A percentile compares a stretch with the other conserved stretches of the same genome.
Evolutionary conservation across 208 protist species (phyloP).

Genomic region (Herpetomonas samuelpessoai): DNA sequence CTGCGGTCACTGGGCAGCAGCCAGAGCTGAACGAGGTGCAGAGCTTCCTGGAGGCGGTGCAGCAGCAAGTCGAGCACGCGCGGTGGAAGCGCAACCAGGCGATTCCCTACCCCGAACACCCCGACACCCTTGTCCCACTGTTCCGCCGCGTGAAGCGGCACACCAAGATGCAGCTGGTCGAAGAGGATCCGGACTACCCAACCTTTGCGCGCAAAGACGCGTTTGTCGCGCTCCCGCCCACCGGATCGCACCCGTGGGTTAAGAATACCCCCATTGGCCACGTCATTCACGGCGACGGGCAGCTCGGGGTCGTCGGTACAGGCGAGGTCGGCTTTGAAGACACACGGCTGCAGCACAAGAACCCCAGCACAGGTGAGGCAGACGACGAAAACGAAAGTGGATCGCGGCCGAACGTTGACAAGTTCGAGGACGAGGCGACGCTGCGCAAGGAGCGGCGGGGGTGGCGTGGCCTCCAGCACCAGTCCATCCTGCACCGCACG

Average conservation of each 20-base stretch:
- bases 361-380: conserved; percentile 14
- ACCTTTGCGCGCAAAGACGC: conserved; percentile 54
- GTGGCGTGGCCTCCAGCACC: conserved; percentile 75
- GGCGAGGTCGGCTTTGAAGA: conserved; percentile 86
- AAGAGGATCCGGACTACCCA: conserved; percentile 37
- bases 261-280: conserved; percentile 64
- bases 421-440: conserved; percentile 4
- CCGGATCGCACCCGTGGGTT: conserved; percentile 74
- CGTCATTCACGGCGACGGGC: conserved; percentile 84
- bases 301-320: conserved; percentile 63
- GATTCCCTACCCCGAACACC: conserved; percentile 61
- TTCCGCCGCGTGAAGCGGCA: conserved; percentile 73
- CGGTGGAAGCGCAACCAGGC: conserved; percentile 43
- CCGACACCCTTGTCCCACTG: conserved; percentile 49
- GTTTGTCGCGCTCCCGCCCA: conserved; percentile 46
- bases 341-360: neutral
- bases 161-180: conserved; percentile 45
- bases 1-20: neutral
- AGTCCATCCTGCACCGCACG: conserved; percentile 39
- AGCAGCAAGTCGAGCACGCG: conserved; percentile 37
- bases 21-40: conserved; percentile 38
- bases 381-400: conserved; percentile 5
- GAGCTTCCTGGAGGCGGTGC: conserved; percentile 55
- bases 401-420: neutral
- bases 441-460: neutral